Conservation (phyloP, 495 filamentous ascomycete species). For the Penicillium cinerascens region DNA sequence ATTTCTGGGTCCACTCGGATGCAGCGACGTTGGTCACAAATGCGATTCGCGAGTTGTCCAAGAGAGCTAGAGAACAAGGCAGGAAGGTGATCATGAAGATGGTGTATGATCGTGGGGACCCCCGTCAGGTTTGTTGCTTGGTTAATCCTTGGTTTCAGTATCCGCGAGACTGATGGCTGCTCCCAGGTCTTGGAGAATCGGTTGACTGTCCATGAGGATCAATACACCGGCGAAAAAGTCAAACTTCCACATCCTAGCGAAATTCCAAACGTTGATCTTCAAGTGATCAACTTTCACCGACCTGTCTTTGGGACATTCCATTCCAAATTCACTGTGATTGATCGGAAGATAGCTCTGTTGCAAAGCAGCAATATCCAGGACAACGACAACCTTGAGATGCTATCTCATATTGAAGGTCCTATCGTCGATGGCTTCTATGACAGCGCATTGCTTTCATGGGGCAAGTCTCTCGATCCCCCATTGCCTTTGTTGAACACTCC, state of each 20-base stretch:
- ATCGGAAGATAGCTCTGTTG: conserved; percentile 61
- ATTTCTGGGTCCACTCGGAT: conserved; percentile 68
- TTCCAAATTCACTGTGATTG: conserved; percentile 73
- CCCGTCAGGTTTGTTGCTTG: conserved; percentile 45
- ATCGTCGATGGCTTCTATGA: conserved; percentile 76
- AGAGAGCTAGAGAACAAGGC: conserved; percentile 56
- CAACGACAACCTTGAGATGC: conserved; percentile 78
- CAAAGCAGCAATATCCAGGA: conserved; percentile 79
- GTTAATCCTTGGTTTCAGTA: not conserved
- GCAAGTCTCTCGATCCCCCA: conserved; percentile 58
- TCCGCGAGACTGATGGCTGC: conserved; percentile 2
- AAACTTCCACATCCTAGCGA: conserved; percentile 57
- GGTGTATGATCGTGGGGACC: conserved; percentile 68
- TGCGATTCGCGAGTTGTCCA: conserved; percentile 64
- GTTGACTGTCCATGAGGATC: conserved; percentile 52
- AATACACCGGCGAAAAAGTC: conserved; percentile 54
- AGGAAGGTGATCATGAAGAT: conserved; percentile 64
- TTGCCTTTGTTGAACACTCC: conserved; percentile 54
- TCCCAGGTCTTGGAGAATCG: conserved; percentile 56
- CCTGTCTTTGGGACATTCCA: conserved; percentile 73
- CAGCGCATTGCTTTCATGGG: conserved; percentile 66
- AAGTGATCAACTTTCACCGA: conserved; percentile 73
- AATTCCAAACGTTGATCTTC: conserved; percentile 66
- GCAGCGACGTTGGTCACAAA: conserved; percentile 64
- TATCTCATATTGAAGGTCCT: conserved; percentile 70